These are phyloP conservation scores for Termitomyces heimii DNA, from an alignment of 768 basidiomycete species.

Conservation along the genomic window DNA sequence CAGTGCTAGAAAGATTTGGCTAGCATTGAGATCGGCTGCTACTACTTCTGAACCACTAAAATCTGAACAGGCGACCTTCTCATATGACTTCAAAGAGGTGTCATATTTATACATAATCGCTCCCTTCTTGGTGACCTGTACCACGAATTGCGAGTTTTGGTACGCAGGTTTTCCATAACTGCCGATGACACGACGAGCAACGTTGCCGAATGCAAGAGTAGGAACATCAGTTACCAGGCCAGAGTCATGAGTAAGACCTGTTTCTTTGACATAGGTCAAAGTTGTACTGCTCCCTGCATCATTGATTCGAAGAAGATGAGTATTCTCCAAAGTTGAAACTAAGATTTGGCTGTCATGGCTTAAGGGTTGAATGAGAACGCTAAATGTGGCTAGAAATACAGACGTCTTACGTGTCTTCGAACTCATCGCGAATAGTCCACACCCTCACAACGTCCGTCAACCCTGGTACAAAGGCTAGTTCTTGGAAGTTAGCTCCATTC, in stretches of 20 bases:
- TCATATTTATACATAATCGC: conserved; percentile 57
- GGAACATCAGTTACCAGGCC: conserved; percentile 43
- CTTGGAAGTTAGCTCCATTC: conserved; percentile 77
- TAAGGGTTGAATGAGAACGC: conserved; percentile 3
- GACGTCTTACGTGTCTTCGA: conserved; percentile 41
- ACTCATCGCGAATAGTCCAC: conserved; percentile 52
- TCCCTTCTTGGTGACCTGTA: conserved; percentile 66
- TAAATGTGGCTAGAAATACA: neutral
- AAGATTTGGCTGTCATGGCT: conserved; percentile 45
- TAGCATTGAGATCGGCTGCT: conserved; percentile 62
- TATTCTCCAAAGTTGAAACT: conserved; percentile 52
- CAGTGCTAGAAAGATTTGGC: conserved; percentile 60
- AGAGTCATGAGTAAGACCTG: conserved; percentile 14
- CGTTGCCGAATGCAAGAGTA: conserved; percentile 62
- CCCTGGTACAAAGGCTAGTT: conserved; percentile 52
- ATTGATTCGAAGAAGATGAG: conserved; percentile 46
- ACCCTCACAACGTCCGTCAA: conserved; percentile 50
- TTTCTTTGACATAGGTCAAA: conserved; percentile 30
- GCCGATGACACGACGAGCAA: conserved; percentile 31
- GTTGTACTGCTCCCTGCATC: conserved; percentile 33
- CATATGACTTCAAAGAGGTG: conserved; percentile 32
- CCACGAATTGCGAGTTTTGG: conserved; percentile 44
- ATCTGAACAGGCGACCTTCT: conserved; percentile 34
- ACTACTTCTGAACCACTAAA: conserved; percentile 41
- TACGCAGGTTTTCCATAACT: conserved; percentile 26